These are phyloP conservation scores for Melaleuca quinquenervia DNA, from an alignment of 345 rosid species.

Conservation along the genomic window DNA sequence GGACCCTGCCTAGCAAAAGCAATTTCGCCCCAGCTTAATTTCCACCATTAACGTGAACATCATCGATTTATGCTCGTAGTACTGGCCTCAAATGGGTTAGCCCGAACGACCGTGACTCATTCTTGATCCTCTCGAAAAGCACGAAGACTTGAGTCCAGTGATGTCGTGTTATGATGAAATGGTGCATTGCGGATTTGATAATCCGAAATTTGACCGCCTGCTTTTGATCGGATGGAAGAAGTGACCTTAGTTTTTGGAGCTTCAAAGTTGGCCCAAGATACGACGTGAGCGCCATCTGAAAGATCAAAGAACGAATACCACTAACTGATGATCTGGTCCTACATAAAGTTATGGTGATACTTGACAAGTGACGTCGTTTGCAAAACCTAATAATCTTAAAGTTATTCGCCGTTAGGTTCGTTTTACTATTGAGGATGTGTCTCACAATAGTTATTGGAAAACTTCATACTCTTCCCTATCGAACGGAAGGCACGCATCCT, in stretches of 20 bases:
- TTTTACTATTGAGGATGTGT: background rate
- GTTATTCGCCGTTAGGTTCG: slow-evolving; percentile 11
- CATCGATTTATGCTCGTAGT: background rate
- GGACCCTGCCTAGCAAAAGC: background rate
- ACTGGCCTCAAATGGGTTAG: background rate
- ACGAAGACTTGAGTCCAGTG: background rate
- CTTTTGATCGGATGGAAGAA: background rate
- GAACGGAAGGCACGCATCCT: background rate
- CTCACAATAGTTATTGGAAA: background rate
- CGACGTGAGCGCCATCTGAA: no score
- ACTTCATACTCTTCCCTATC: background rate
- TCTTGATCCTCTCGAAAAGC: background rate
- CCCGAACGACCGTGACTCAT: background rate
- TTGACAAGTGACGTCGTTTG: background rate
- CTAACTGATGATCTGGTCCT: background rate
- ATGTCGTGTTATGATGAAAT: background rate
- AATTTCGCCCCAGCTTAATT: background rate
- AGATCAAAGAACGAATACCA: no score
- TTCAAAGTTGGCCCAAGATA: no score
- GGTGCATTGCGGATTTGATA: background rate
- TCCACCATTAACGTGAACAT: background rate
- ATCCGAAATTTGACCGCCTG: background rate
- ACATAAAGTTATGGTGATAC: background rate
- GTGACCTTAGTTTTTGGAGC: background rate
- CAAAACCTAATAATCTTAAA: background rate